phyloP scores from a whole-genome alignment of 345 rosid genomes.

The Hevea brasiliensis region DNA sequence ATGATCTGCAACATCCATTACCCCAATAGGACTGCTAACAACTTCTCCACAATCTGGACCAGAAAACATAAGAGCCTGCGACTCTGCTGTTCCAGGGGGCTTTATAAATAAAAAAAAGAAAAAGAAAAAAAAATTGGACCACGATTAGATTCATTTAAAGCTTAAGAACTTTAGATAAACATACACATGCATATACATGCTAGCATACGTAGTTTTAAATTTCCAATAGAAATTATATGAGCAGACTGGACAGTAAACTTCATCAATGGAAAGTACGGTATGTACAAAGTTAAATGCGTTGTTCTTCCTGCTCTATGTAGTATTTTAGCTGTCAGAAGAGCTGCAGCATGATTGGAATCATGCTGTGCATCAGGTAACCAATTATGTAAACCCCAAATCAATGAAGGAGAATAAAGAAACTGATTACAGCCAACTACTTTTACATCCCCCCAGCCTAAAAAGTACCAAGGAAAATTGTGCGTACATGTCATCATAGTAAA shows the following conservation, averaged over 20 bases:
- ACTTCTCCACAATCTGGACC: slow-evolving; percentile 79
- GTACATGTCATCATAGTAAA: slow-evolving; percentile 9
- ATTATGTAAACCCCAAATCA: no score
- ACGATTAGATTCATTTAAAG: slow-evolving; percentile 26
- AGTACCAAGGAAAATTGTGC: neutral
- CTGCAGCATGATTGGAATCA: neutral
- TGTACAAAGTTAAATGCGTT: neutral
- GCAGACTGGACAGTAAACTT: no score
- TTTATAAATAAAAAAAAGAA: slow-evolving; percentile 46
- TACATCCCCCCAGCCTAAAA: neutral
- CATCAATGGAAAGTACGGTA: neutral
- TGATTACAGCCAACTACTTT: neutral
- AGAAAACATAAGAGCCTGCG: slow-evolving; percentile 76
- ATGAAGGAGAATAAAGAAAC: neutral
- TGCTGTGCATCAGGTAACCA: no score
- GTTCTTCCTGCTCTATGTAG: neutral
- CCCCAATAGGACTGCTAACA: slow-evolving; percentile 72
- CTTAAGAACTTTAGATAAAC: slow-evolving; percentile 19
- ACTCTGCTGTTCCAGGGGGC: slow-evolving; percentile 99
- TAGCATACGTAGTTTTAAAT: neutral
- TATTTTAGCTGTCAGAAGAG: neutral
- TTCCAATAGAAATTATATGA: no score
- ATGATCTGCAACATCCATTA: slow-evolving; percentile 78
- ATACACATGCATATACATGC: neutral
- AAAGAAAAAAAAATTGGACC: slow-evolving; percentile 19